phyloP scores from a whole-genome alignment of 768 basidiomycete genomes.

The Lenzites betulinus region DNA sequence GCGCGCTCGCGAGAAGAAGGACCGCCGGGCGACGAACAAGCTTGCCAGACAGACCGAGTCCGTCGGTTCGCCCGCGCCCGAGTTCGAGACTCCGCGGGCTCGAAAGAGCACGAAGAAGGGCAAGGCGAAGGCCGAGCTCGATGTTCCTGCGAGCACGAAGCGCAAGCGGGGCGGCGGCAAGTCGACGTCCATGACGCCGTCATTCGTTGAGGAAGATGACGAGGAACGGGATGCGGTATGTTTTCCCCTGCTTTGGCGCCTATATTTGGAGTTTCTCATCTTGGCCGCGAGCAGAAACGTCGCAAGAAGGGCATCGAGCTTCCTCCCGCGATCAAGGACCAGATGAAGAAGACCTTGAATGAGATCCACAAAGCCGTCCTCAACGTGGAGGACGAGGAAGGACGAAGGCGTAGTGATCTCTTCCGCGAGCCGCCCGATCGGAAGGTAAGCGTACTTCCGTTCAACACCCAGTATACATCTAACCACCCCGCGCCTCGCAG shows the following conservation, averaged over 20 bases:
- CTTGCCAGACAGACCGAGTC: slow-evolving; percentile 55
- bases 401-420: slow-evolving; percentile 81
- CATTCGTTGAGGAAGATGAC: slow-evolving; percentile 73
- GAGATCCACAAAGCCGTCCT: slow-evolving; percentile 77
- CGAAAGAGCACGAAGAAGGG: slow-evolving; percentile 58
- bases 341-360: slow-evolving; percentile 82
- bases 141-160: slow-evolving; percentile 54
- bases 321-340: slow-evolving; percentile 59
- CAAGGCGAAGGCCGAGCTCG: slow-evolving; percentile 53
- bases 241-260: not conserved
- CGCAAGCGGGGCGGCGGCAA: slow-evolving; percentile 74
- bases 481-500: slow-evolving; percentile 38
- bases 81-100: slow-evolving; percentile 38
- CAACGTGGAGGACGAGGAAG: slow-evolving; percentile 68
- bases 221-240: slow-evolving; percentile 70
- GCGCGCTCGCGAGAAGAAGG: slow-evolving; percentile 62
- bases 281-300: slow-evolving; percentile 62
- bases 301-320: slow-evolving; percentile 71
- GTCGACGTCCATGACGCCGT: slow-evolving; percentile 77
- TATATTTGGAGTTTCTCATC: not conserved
- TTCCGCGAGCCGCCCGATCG: slow-evolving; percentile 87
- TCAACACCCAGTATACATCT: slow-evolving; percentile 20
- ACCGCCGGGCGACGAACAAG: slow-evolving; percentile 61
- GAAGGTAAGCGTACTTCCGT: slow-evolving; percentile 49
- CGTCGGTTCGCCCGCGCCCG: slow-evolving; percentile 26